These are phyloP conservation scores for Aspergillus felis DNA, from an alignment of 2,329 filamentous ascomycete genomes.

Conservation along the genomic window DNA sequence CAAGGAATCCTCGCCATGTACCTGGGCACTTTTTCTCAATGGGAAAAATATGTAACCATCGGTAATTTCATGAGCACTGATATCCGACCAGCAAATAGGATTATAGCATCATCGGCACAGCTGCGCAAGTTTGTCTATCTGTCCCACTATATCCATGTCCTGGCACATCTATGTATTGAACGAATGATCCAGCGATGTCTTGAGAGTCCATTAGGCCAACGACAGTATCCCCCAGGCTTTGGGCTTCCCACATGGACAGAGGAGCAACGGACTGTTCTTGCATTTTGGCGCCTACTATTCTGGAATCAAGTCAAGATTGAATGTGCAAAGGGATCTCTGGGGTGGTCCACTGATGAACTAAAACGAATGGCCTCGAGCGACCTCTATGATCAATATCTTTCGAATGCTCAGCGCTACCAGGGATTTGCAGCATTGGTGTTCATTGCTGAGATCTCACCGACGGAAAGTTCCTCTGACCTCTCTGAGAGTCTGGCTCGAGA, in stretches of 20 bases:
- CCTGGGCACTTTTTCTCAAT: not conserved
- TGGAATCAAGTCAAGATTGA: not conserved
- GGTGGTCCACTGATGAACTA: not conserved
- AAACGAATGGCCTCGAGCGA: not conserved
- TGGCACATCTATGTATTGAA: conserved; percentile 1
- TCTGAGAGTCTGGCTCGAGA: not conserved
- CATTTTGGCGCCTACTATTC: not conserved
- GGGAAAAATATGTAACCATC: not conserved
- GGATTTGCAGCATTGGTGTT: not conserved
- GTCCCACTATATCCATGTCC: not conserved
- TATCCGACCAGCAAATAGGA: not conserved
- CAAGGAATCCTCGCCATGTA: not conserved
- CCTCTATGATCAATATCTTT: not conserved
- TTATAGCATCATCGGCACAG: not conserved
- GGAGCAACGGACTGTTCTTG: conserved; percentile 1
- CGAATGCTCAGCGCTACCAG: not conserved
- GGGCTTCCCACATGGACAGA: not conserved
- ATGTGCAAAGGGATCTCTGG: not conserved
- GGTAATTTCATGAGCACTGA: not conserved
- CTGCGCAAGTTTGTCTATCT: not conserved
- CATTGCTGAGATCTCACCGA: not conserved
- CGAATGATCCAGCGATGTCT: not conserved
- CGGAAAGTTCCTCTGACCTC: not conserved
- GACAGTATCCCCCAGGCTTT: not conserved
- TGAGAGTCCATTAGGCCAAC: not conserved